Evolutionary conservation across 1,139 yeast species (phyloP), one percentile per base, ranked within the genome.

Genomic region (Yamadazyma dendronema): DNA sequence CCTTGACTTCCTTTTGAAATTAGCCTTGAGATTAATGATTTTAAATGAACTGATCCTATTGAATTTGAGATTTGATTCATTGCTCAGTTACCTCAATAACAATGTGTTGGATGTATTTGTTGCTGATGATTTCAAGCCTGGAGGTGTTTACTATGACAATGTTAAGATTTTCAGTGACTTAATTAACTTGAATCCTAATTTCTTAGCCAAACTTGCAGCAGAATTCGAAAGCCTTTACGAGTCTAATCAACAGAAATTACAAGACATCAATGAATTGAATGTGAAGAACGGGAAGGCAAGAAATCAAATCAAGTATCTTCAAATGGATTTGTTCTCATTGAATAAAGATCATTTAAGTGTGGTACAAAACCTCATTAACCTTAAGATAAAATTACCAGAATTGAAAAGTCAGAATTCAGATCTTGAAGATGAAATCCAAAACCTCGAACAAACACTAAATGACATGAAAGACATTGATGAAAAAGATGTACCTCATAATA

Each of bases 91-190:
- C 54, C 68, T 92, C 53, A 90, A 90, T 62, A 89, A 85, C 39
- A 79, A 77, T 38, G 65, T 92, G 34, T 92, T 92, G 59, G 82
- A 80, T 50, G 72, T 75, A 34, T 88, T 87, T 57, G 67, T 81
- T 35, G 65, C 54, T 12, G 28, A 32, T 8, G 12, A 21, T 4
- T 35, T 38, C 11, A 21, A 28, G 10, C 19, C 33, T 10, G 33
- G 24, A 3, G 13, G n/a, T 17, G 36, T 59, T 11, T 61, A 70
- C 36, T 87, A 86, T 56, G 72, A 77, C 42, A 78, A 87, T 33
- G 82, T 86, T 52, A 78, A 77, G 33, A 74, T 92, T 47, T 94
- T 92, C n/a, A 61, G 61, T 7, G 96, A 88, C 57, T 86, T 97
- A 0, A 80, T 85, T 74, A 77, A 81, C 44, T 67, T 92, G 23